These are phyloP conservation scores for Hypoxylon sp. DNA, from an alignment of 2,329 filamentous ascomycete genomes.

Conservation along the genomic window DNA sequence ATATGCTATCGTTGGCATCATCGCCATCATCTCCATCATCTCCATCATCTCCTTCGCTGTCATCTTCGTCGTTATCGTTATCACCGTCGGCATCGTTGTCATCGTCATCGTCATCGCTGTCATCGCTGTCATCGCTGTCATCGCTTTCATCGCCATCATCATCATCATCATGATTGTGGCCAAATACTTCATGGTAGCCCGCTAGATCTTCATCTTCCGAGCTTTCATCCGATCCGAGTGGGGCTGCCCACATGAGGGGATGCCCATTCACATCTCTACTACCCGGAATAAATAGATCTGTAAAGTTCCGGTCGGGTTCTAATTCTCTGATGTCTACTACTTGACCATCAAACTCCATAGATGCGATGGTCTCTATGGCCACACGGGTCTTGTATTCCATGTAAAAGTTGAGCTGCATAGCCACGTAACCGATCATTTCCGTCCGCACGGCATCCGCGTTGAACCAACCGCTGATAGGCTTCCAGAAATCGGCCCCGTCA, in stretches of 20 bases:
- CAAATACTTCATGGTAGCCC: neutral
- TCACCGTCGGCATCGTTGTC: neutral
- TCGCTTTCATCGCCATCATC: neutral
- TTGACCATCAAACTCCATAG: neutral
- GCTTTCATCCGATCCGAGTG: no score
- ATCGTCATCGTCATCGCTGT: neutral
- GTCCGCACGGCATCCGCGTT: constrained; percentile 44
- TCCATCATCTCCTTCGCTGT: neutral
- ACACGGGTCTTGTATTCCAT: constrained; percentile 39
- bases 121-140: neutral
- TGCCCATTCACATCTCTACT: neutral
- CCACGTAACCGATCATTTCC: constrained; percentile 43
- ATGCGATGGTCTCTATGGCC: constrained; percentile 42
- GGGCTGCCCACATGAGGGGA: neutral
- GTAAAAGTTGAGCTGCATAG: constrained; percentile 24
- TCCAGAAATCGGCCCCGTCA: constrained; percentile 24
- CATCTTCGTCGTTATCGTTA: neutral
- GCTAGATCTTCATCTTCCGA: neutral
- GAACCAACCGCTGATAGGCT: constrained; percentile 34
- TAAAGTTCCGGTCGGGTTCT: neutral
- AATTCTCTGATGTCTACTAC: neutral
- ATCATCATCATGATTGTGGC: neutral
- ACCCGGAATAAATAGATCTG: neutral
- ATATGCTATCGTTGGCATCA: neutral
- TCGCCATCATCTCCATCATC: neutral